Base-by-base conservation (phyloP, 2,329 filamentous ascomycete genomes). In the Peltaster fructicola region DNA sequence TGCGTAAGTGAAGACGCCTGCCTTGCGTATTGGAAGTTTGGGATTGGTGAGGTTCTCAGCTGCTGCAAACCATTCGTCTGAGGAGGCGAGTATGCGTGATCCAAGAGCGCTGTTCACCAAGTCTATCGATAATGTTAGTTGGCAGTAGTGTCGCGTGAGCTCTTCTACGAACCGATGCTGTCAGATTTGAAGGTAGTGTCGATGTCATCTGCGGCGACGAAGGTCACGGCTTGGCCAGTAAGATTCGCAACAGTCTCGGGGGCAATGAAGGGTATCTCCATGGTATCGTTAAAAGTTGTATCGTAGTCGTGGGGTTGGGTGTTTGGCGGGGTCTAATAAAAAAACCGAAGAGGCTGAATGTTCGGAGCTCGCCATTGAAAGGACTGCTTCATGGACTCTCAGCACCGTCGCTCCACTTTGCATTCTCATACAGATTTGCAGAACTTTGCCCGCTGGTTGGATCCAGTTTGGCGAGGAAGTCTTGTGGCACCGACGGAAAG, bases 401-500 rank as follows among this genome's bases (percentile, higher is more conserved):
- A n/a, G n/a, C n/a, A n/a, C 36, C 31, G 17, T 45, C 42, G 23
- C 37, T 39, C 31, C 40, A 44, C 16, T 34, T 37, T 8, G 40
- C 43, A 22, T 40, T 38, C 17, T 47, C 47, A 26, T 51, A 51
- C n/a, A 49, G 31, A 19, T 35, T 37, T 10, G 22, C 24, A 17
- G 26, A 36, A 11, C 25, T 27, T 12, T 25, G 20, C 9, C 25
- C 22, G 14, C 33, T 36, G 9, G 43, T 49, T 4, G 66, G 57
- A 45, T 93, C 85, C 23, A 98, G 61, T 56, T 82, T 91, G 32
- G 75, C 71, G 32, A 98, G 57, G 45, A 95, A 92, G 53, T 98
- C 88, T 0, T 84, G 75, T 10, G 88, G 85, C 26, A 98, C 79
- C 0, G 80, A 91, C 2, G 88, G 88, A 22, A 92, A 90, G 49